Conservation (phyloP, 192 early-diverging fungal genomes). For the Rhizoclosmatium sp. region DNA sequence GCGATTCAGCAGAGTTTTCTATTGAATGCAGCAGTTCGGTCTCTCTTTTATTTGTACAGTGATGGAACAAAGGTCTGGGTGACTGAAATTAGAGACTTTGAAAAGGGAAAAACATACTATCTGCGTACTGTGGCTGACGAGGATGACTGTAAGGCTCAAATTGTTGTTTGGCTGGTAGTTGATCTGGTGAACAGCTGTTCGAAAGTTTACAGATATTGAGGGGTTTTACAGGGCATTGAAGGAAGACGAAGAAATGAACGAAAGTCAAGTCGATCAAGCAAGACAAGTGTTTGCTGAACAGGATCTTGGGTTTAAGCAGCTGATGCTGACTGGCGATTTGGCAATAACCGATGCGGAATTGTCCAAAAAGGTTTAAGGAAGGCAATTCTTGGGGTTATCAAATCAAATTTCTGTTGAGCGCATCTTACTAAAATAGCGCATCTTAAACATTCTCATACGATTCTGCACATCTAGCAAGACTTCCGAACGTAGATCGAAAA, state of each 20-base stretch:
- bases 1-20: neutral
- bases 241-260: slow-evolving; percentile 1
- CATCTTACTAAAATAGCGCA: too few species aligned
- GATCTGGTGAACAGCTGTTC: neutral
- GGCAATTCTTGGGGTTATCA: neutral
- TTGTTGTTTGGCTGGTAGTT: neutral
- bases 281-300: neutral
- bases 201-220: neutral
- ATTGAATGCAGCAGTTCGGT: slow-evolving; percentile 9
- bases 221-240: neutral
- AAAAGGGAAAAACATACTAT: neutral
- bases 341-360: neutral
- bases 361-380: neutral
- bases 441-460: too few species aligned
- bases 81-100: neutral
- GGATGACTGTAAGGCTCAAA: neutral
- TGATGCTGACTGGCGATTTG: slow-evolving; percentile 2
- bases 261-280: neutral
- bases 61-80: neutral
- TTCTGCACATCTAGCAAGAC: too few species aligned
- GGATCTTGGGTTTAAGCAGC: neutral
- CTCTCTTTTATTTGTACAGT: neutral
- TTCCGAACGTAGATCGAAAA: too few species aligned
- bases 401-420: neutral
- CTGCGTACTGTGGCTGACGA: neutral